These are phyloP conservation scores for Termitomyces sp. DNA, from an alignment of 768 basidiomycete species.

Conservation along the genomic window DNA sequence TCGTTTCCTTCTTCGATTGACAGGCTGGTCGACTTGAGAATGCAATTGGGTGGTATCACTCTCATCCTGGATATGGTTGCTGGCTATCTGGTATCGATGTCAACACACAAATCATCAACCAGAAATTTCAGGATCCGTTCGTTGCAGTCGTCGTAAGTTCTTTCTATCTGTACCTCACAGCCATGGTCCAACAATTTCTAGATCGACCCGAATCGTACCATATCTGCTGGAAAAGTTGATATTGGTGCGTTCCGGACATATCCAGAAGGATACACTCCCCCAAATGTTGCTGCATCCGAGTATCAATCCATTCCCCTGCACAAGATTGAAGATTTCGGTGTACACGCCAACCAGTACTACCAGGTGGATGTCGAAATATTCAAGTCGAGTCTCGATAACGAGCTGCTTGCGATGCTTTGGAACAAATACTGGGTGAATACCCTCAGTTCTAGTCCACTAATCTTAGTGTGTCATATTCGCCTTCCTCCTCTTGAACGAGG, in stretches of 20 bases:
- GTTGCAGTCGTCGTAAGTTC: conserved; percentile 87
- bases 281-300: conserved; percentile 62
- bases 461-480: conserved; percentile 54
- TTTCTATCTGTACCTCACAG: background rate
- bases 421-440: conserved; percentile 99
- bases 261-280: conserved; percentile 91
- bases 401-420: conserved; percentile 88
- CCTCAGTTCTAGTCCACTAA: conserved; percentile 85
- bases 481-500: background rate
- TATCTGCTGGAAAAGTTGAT: conserved; percentile 97
- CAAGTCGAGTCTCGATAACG: conserved; percentile 84
- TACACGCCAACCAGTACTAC: conserved; percentile 96
- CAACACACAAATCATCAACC: conserved; percentile 92
- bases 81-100: conserved; percentile 99
- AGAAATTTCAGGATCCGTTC: conserved; percentile 94
- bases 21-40: conserved; percentile 83
- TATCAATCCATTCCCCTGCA: conserved; percentile 95
- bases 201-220: conserved; percentile 98
- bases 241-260: conserved; percentile 99
- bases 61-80: conserved; percentile 98
- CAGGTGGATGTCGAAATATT: conserved; percentile 92
- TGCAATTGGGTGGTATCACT: conserved; percentile 96
- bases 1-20: background rate
- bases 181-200: conserved; percentile 20
- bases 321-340: conserved; percentile 99